Conservation (phyloP, 1,284 basidiomycete genomes). For the Sporisorium exsertum region DNA sequence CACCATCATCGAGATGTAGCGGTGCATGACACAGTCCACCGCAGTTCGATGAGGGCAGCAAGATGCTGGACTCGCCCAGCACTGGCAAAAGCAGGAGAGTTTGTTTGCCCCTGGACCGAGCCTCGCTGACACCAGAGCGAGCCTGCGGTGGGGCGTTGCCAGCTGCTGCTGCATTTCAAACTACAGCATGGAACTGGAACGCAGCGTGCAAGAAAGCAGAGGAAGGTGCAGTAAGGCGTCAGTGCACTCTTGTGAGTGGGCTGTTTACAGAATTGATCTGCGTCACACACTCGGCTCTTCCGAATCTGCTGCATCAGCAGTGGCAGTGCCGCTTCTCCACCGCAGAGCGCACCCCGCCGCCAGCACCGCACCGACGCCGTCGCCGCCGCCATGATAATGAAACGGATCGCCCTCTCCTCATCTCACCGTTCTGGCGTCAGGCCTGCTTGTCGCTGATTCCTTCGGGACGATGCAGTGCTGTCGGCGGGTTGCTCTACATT, state of each 20-base stretch:
- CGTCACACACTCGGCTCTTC: background rate
- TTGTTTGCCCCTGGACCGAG: too few species aligned
- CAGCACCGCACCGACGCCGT: background rate
- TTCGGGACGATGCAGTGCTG: slow-evolving; percentile 1
- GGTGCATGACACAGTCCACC: too few species aligned
- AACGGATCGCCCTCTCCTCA: background rate
- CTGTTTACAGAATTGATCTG: slow-evolving; percentile 1
- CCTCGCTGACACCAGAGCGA: too few species aligned
- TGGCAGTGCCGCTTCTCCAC: background rate
- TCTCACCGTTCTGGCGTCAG: background rate
- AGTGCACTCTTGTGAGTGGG: too few species aligned
- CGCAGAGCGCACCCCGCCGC: background rate
- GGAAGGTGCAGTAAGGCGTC: too few species aligned
- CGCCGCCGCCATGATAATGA: background rate
- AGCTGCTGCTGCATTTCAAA: too few species aligned
- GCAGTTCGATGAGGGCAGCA: too few species aligned
- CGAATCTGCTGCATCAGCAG: background rate
- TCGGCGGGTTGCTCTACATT: background rate
- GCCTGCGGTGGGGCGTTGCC: background rate
- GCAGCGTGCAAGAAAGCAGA: background rate
- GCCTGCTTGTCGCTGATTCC: background rate
- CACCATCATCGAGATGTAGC: too few species aligned
- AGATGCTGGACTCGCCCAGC: too few species aligned
- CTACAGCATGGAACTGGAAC: background rate
- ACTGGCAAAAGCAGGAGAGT: too few species aligned